A percentile compares a stretch with the other conserved stretches of the same genome.
Conservation (phyloP, 1,284 basidiomycete genomes). For the Rhodotorula sp. region DNA sequence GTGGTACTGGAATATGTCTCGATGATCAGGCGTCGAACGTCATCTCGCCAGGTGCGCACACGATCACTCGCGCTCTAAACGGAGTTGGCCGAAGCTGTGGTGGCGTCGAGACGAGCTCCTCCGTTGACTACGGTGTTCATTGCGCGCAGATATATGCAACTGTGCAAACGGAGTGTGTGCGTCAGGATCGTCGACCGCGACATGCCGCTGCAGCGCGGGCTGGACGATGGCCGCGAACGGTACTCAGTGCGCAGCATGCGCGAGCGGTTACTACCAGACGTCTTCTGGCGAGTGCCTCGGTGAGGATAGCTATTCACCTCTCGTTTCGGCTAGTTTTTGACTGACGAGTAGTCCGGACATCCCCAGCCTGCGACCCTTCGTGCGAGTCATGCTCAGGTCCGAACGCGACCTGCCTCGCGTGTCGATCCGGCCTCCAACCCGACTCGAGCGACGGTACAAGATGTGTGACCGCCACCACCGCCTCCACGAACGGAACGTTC, state of each 20-base stretch:
- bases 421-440: conserved; percentile 64
- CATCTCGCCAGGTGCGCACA: conserved; percentile 17
- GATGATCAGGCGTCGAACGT: conserved; percentile 43
- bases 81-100: no score
- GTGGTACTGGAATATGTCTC: conserved; percentile 68
- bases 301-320: no score
- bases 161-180: conserved; percentile 73
- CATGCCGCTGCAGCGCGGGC: conserved; percentile 70
- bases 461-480: conserved; percentile 59
- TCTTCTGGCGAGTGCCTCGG: conserved; percentile 68
- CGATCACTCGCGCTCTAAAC: no score
- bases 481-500: conserved; percentile 55
- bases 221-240: conserved; percentile 64
- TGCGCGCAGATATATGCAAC: conserved; percentile 60
- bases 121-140: no score
- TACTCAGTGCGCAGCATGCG: conserved; percentile 64
- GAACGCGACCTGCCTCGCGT: conserved; percentile 67
- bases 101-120: no score
- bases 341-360: no score
- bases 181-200: conserved; percentile 50
- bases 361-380: conserved; percentile 64
- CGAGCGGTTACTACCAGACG: conserved; percentile 67
- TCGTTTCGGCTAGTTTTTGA: no score
- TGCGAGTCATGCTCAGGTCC: conserved; percentile 65
- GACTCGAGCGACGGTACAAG: conserved; percentile 60